A percentile compares a stretch with the other conserved stretches of the same genome.
Evolutionary conservation across 1,139 yeast species (phyloP).

Genomic region (Keqinozyma sinolaborantium): DNA sequence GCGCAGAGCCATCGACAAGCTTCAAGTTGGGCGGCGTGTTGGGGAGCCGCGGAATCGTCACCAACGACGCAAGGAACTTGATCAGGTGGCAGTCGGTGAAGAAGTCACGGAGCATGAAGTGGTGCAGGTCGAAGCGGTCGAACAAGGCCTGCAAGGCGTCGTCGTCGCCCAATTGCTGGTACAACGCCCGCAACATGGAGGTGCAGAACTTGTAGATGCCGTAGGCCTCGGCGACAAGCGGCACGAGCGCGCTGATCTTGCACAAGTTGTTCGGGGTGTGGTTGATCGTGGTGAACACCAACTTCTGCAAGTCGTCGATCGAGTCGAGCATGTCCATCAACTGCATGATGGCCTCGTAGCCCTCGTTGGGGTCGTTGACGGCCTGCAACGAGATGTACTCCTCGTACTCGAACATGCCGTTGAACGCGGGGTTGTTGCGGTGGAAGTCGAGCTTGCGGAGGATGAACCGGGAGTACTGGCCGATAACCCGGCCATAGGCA

Average conservation of each 20-base stretch:
- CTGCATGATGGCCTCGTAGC: slow-evolving; percentile 85
- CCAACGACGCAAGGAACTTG: slow-evolving; percentile 76
- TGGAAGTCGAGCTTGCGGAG: slow-evolving; percentile 79
- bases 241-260: slow-evolving; percentile 83
- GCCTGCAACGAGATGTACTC: slow-evolving; percentile 87
- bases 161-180: slow-evolving; percentile 69
- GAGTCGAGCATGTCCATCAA: slow-evolving; percentile 84
- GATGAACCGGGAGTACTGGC: slow-evolving; percentile 70
- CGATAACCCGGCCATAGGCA: slow-evolving; percentile 72
- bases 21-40: slow-evolving; percentile 65
- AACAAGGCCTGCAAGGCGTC: slow-evolving; percentile 77
- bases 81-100: slow-evolving; percentile 89
- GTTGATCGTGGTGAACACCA: slow-evolving; percentile 71
- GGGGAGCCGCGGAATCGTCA: slow-evolving; percentile 82
- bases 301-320: slow-evolving; percentile 74
- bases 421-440: slow-evolving; percentile 81
- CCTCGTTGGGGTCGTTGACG: slow-evolving; percentile 93
- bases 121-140: slow-evolving; percentile 76
- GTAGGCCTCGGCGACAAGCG: slow-evolving; percentile 88
- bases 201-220: slow-evolving; percentile 89
- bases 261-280: slow-evolving; percentile 71
- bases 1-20: slow-evolving; percentile 39
- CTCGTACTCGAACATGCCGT: slow-evolving; percentile 94
- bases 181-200: slow-evolving; percentile 88
- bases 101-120: slow-evolving; percentile 73